Conservation (phyloP, 805 yeast species). For the Candida cerambycidarum region DNA sequence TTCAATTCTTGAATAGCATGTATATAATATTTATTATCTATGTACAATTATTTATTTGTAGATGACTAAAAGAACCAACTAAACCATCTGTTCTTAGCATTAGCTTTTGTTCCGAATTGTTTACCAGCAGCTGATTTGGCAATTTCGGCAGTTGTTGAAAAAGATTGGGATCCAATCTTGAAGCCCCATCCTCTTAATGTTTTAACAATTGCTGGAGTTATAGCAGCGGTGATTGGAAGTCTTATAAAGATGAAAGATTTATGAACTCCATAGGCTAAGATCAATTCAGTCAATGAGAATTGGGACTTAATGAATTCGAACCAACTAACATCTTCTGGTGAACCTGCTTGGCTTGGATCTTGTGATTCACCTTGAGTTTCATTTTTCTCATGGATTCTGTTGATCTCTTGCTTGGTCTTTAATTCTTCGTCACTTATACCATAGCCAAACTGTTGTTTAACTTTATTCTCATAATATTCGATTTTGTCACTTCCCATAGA, state of each 20-base stretch:
- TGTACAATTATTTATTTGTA: not conserved
- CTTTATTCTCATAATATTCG: slow-evolving; percentile 59
- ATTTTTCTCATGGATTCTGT: slow-evolving; percentile 27
- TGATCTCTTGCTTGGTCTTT: slow-evolving; percentile 33
- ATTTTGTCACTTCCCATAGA: slow-evolving; percentile 83
- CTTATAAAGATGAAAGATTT: slow-evolving; percentile 82
- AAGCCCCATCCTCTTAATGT: slow-evolving; percentile 75
- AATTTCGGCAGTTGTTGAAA: slow-evolving; percentile 40
- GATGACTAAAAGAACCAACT: slow-evolving; percentile 51
- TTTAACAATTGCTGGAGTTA: slow-evolving; percentile 77
- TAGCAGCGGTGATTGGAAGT: slow-evolving; percentile 86
- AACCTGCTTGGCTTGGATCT: slow-evolving; percentile 4
- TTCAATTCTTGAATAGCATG: slow-evolving; percentile 8
- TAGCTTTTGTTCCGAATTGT: slow-evolving; percentile 54
- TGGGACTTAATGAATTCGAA: slow-evolving; percentile 25
- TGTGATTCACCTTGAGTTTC: slow-evolving; percentile 19
- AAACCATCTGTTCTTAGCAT: slow-evolving; percentile 55
- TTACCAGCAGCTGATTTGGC: slow-evolving; percentile 41
- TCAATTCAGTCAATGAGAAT: slow-evolving; percentile 74
- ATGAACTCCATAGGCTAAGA: slow-evolving; percentile 91
- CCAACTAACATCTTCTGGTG: slow-evolving; percentile 4
- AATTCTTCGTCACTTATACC: slow-evolving; percentile 50
- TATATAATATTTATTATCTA: slow-evolving; percentile 1
- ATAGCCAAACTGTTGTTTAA: slow-evolving; percentile 62
- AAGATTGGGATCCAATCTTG: slow-evolving; percentile 57